Evolutionary conservation across 805 yeast species (phyloP).

Genomic region (Pichia exigua): DNA sequence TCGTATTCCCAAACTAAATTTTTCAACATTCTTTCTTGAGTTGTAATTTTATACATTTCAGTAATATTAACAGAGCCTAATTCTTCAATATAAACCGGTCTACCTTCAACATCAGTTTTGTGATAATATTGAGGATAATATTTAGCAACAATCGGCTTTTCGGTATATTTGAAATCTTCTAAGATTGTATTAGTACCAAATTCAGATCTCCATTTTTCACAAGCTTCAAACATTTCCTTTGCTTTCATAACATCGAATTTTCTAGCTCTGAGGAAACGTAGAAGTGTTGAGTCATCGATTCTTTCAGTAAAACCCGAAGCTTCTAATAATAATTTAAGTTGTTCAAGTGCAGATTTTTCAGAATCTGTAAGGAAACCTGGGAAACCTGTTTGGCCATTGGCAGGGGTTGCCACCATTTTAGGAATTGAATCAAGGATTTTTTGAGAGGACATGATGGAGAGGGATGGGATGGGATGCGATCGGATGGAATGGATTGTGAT

Average conservation of each 20-base stretch:
- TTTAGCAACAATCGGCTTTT: slow-evolving; percentile 82
- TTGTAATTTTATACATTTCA: slow-evolving; percentile 88
- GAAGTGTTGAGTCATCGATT: slow-evolving; percentile 76
- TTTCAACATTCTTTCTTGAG: slow-evolving; percentile 92
- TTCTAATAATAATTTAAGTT: slow-evolving; percentile 49
- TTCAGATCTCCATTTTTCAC: slow-evolving; percentile 88
- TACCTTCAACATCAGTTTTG: slow-evolving; percentile 93
- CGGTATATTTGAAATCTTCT: slow-evolving; percentile 84
- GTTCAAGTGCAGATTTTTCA: slow-evolving; percentile 53
- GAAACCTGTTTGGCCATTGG: slow-evolving; percentile 54
- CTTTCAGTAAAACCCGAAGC: slow-evolving; percentile 68
- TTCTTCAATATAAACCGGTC: slow-evolving; percentile 93
- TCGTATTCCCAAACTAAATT: slow-evolving; percentile 98
- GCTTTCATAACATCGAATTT: slow-evolving; percentile 82
- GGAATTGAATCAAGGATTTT: slow-evolving; percentile 25
- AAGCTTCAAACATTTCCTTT: slow-evolving; percentile 70
- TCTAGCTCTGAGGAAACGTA: slow-evolving; percentile 89
- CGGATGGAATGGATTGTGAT: too few species aligned
- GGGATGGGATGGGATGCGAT: background rate
- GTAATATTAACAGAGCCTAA: slow-evolving; percentile 83
- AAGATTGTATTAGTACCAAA: slow-evolving; percentile 83
- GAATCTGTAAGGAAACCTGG: slow-evolving; percentile 71
- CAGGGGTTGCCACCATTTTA: slow-evolving; percentile 48
- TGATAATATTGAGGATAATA: slow-evolving; percentile 96
- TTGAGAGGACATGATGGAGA: slow-evolving; percentile 13